phyloP scores from a whole-genome alignment of 2,329 filamentous ascomycete species.

The Botryotinia globosa region DNA sequence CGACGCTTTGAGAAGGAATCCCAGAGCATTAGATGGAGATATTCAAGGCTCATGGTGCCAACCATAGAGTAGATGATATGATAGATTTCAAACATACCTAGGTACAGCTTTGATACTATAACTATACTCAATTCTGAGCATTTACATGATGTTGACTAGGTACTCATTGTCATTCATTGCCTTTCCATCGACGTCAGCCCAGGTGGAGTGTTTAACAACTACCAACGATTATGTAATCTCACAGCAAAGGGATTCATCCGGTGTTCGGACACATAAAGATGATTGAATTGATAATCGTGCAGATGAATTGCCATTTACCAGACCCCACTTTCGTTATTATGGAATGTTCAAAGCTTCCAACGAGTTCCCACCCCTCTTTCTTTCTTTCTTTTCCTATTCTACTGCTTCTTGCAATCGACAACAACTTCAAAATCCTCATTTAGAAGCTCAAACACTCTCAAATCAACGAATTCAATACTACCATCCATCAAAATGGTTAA shows the following conservation, averaged over 20 bases:
- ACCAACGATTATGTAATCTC: not conserved
- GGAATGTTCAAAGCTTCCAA: conserved; percentile 9
- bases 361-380: conserved; percentile 9
- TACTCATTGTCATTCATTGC: not conserved
- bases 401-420: conserved; percentile 11
- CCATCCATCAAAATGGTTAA: conserved; percentile 88
- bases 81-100: not conserved
- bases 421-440: conserved; percentile 1
- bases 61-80: not conserved
- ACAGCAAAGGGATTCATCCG: not conserved
- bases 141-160: not conserved
- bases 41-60: not conserved
- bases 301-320: not conserved
- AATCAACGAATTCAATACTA: conserved; percentile 28
- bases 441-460: not conserved
- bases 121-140: not conserved
- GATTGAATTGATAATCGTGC: conserved; percentile 13
- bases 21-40: not conserved
- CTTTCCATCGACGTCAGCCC: not conserved
- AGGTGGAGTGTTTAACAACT: no score
- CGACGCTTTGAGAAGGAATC: not conserved
- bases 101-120: not conserved
- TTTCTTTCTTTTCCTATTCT: conserved; percentile 15
- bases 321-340: conserved; percentile 12
- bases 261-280: not conserved